These are phyloP conservation scores for Cynanchum wilfordii DNA, from an alignment of 257 asterid genomes.

Conservation along the genomic window DNA sequence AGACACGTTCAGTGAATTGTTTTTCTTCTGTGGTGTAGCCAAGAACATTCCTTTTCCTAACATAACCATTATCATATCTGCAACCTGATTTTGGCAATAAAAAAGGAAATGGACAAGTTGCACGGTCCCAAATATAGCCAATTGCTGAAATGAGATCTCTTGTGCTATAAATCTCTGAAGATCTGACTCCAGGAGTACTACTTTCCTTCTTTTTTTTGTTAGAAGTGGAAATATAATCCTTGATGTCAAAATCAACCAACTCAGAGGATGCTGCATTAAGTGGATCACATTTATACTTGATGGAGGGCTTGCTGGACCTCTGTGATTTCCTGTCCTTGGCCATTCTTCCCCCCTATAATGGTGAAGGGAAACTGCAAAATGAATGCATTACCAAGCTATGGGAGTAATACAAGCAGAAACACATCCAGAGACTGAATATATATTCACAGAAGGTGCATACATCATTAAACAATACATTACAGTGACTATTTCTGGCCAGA, in stretches of 20 bases:
- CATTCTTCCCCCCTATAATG: slow-evolving; percentile 28
- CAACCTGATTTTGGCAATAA: slow-evolving; percentile 38
- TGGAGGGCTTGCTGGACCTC: slow-evolving; percentile 39
- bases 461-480: not conserved
- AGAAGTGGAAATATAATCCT: slow-evolving; percentile 22
- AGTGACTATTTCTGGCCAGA: not conserved
- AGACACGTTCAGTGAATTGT: slow-evolving; percentile 22
- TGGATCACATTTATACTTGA: slow-evolving; percentile 36
- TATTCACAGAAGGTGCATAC: not conserved
- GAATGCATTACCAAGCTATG: slow-evolving; percentile 2
- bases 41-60: slow-evolving; percentile 27
- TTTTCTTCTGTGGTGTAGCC: slow-evolving; percentile 27
- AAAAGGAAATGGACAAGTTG: slow-evolving; percentile 52
- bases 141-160: slow-evolving; percentile 63
- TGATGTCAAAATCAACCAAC: slow-evolving; percentile 30
- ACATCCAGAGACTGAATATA: not conserved
- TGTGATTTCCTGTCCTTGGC: slow-evolving; percentile 32
- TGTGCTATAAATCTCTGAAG: slow-evolving; percentile 54
- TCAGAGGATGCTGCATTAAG: slow-evolving; percentile 39
- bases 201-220: slow-evolving; percentile 31
- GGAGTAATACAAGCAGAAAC: not conserved
- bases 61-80: slow-evolving; percentile 22
- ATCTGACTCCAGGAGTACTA: slow-evolving; percentile 25
- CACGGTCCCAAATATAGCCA: slow-evolving; percentile 51
- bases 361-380: slow-evolving; percentile 15